phyloP scores from a whole-genome alignment of 495 filamentous ascomycete species.

The Podospora appendiculata region DNA sequence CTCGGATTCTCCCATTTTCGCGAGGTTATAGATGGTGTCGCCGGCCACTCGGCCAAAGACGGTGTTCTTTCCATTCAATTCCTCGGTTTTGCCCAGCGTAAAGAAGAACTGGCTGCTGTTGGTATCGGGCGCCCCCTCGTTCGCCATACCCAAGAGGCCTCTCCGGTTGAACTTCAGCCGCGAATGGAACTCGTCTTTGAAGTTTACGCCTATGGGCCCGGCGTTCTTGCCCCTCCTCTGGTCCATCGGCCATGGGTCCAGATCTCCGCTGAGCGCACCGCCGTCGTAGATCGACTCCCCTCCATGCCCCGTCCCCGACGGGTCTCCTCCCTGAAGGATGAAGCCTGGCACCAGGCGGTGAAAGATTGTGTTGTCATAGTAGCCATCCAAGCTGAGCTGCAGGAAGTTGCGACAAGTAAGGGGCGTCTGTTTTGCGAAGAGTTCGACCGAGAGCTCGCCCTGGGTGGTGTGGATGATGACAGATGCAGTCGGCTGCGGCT shows the following conservation, averaged over 20 bases:
- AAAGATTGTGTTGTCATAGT: slow-evolving; percentile 88
- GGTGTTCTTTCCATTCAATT: slow-evolving; percentile 83
- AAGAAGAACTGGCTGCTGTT: slow-evolving; percentile 98
- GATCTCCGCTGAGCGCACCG: slow-evolving; percentile 60
- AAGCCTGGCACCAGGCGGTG: slow-evolving; percentile 89
- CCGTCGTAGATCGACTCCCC: slow-evolving; percentile 88
- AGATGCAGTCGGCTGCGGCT: slow-evolving; percentile 86
- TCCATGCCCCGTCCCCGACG: slow-evolving; percentile 77
- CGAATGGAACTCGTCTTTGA: slow-evolving; percentile 87
- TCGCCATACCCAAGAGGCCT: slow-evolving; percentile 90
- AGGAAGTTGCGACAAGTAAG: slow-evolving; percentile 92
- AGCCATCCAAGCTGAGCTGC: slow-evolving; percentile 87
- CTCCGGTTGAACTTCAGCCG: slow-evolving; percentile 88
- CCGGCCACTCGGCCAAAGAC: slow-evolving; percentile 89
- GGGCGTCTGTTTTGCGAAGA: slow-evolving; percentile 90
- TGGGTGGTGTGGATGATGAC: slow-evolving; percentile 81
- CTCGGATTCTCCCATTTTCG: slow-evolving; percentile 86
- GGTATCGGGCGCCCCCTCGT: slow-evolving; percentile 61
- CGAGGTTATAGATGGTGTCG: slow-evolving; percentile 90
- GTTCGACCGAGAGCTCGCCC: slow-evolving; percentile 80
- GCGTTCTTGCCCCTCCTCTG: slow-evolving; percentile 50
- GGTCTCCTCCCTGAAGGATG: slow-evolving; percentile 87
- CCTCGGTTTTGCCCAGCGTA: slow-evolving; percentile 72
- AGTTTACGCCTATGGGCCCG: slow-evolving; percentile 47
- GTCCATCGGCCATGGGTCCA: slow-evolving; percentile 56